phyloP scores from a whole-genome alignment of 2,329 filamentous ascomycete genomes.

The Fusarium sterilihyphosum region DNA sequence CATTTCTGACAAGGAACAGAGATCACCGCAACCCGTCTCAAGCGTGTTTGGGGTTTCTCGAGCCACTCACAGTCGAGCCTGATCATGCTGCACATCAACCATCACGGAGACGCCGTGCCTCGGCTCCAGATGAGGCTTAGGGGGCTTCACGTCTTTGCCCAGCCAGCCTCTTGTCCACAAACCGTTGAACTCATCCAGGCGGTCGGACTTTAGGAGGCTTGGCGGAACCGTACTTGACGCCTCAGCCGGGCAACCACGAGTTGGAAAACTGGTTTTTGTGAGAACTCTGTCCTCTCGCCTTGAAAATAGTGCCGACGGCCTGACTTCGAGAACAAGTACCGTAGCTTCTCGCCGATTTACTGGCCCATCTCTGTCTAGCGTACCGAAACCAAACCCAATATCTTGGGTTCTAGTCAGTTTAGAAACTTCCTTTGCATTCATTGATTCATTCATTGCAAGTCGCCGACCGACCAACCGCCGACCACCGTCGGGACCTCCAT shows the following conservation, averaged over 20 bases:
- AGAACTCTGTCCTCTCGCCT: not conserved
- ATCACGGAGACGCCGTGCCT: constrained; percentile 42
- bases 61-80: constrained; percentile 21
- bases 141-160: not conserved
- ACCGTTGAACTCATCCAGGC: constrained; percentile 24
- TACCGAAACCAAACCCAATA: constrained; percentile 10
- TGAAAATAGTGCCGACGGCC: constrained; percentile 5
- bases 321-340: constrained; percentile 8
- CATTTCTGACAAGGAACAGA: constrained; percentile 22
- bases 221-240: constrained; percentile 11
- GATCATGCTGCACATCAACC: not conserved
- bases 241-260: constrained; percentile 19
- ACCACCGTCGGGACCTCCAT: not conserved
- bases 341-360: not conserved
- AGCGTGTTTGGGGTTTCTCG: constrained; percentile 38
- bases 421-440: not conserved
- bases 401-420: constrained; percentile 12
- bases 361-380: constrained; percentile 18
- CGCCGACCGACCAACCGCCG: not conserved
- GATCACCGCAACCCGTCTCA: constrained; percentile 37
- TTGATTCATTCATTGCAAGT: not conserved
- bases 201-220: constrained; percentile 32
- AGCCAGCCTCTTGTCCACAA: constrained; percentile 8
- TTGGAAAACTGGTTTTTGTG: constrained; percentile 24
- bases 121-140: constrained; percentile 30